Evolutionary conservation across 2,329 filamentous ascomycete species (phyloP), one percentile per base, ranked within the genome.

Genomic region (Lachnellula hyalina): DNA sequence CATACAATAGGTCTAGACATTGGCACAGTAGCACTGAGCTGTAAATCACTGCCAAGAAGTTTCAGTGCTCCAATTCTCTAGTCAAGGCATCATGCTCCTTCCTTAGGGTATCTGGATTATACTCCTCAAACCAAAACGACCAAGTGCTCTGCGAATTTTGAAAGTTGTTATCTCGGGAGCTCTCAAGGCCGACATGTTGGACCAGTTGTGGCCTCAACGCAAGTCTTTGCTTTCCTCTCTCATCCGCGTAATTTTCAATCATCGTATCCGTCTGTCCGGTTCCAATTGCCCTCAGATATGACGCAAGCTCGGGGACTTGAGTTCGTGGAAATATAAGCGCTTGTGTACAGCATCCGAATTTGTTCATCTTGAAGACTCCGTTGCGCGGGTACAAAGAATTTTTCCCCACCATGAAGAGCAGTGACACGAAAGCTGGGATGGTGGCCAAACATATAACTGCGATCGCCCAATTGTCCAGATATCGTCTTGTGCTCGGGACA

Each of bases 121-220:
- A 59, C 47, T 46, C 45, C 41, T 63, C 61, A 46, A 61, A 61
- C 15, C 41, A 51, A 41, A 63, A 60, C 8, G 57, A 56, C 57
- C 57, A 63, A 17, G 58, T 57, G 38, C 54, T 59, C 47, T 58
- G 55, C 11, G 52, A 38, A 35, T 63, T 52, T 4, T 56, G 44
- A 8, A 47, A 25, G 5, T 40, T 44, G 40, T 53, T 61, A 44
- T 56, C 58, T 47, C 55, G 60, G 11, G 58, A 58, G 21, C 57
- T 59, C 38, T 59, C 46, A 32, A 66, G 55, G 4, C 71, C 72
- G 7, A 71, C 67, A 47, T 74, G 72, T 48, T 74, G 72, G 17
- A 73, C 63, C 1, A 73, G 68, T 32, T 69, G 71, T 36, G 70
- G 70, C 15, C 71, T 68, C 21, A 73, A 61, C 4, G 71, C 72